phyloP scores from a whole-genome alignment of 768 basidiomycete species.

The Pleurotus eryngii region DNA sequence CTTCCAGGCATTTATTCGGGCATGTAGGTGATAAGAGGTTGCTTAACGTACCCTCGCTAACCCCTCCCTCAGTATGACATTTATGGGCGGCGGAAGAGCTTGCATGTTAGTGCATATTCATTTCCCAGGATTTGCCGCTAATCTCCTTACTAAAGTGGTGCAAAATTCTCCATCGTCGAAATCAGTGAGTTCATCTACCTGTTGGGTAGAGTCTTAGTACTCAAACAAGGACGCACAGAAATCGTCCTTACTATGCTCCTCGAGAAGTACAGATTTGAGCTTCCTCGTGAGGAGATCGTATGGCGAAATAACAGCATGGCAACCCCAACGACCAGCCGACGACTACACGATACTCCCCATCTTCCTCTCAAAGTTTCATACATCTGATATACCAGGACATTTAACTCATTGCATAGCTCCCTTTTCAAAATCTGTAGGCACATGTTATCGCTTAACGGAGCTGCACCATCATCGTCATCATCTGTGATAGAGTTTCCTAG shows the following conservation, averaged over 20 bases:
- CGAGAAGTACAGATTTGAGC: conserved; percentile 23
- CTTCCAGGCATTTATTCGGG: conserved; percentile 31
- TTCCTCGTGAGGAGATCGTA: conserved; percentile 22
- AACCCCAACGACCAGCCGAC: conserved; percentile 17
- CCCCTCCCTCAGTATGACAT: conserved; percentile 29
- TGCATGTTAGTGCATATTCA: conserved; percentile 26
- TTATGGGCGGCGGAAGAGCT: conserved; percentile 27
- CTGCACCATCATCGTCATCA: conserved; percentile 1
- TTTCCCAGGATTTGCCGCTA: not conserved
- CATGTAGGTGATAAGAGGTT: conserved; percentile 15
- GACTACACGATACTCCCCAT: conserved; percentile 8
- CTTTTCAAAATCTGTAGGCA: not conserved
- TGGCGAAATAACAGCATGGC: conserved; percentile 27
- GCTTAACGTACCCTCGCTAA: conserved; percentile 17
- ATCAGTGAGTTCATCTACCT: conserved; percentile 25
- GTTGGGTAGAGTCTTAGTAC: not conserved
- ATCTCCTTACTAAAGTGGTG: conserved; percentile 19
- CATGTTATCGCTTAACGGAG: not conserved
- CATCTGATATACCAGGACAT: not conserved
- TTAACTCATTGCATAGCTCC: not conserved
- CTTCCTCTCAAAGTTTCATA: conserved; percentile 12
- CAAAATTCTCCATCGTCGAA: conserved; percentile 35
- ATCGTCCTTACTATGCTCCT: conserved; percentile 18
- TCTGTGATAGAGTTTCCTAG: conserved; percentile 5
- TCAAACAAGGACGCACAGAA: conserved; percentile 11